These are phyloP conservation scores for Hanseniaspora meyeri DNA, from an alignment of 805 yeast genomes.

Conservation along the genomic window DNA sequence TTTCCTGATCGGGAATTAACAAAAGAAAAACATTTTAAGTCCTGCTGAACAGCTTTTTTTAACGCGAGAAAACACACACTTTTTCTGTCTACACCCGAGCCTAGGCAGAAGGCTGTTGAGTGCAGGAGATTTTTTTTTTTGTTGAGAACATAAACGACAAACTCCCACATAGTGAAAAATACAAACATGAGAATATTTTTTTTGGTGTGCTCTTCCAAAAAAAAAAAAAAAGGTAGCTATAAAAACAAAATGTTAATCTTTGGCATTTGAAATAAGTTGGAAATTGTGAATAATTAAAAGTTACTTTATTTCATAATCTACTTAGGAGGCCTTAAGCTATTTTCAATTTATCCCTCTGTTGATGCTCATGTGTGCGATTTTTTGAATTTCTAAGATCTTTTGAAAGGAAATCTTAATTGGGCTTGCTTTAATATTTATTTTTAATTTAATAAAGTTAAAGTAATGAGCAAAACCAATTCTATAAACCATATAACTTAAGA, in stretches of 20 bases:
- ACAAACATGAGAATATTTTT: too few relatives aligned
- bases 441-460: neutral
- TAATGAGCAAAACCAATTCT: neutral
- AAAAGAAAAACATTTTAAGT: too few relatives aligned
- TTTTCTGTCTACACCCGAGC: neutral
- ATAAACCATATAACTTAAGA: slow-evolving; percentile 10
- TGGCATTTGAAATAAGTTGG: neutral
- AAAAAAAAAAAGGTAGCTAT: neutral
- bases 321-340: neutral
- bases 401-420: neutral
- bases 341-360: too few relatives aligned
- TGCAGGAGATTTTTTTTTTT: neutral
- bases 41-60: neutral
- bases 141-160: too few relatives aligned
- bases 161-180: too few relatives aligned
- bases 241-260: neutral
- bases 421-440: neutral
- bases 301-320: too few relatives aligned
- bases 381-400: neutral
- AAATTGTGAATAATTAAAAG: too few relatives aligned
- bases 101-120: neutral
- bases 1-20: neutral
- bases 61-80: neutral
- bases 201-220: neutral
- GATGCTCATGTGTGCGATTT: neutral